Base-by-base conservation (phyloP, 1,139 yeast genomes). In the Candida tropicalis region DNA sequence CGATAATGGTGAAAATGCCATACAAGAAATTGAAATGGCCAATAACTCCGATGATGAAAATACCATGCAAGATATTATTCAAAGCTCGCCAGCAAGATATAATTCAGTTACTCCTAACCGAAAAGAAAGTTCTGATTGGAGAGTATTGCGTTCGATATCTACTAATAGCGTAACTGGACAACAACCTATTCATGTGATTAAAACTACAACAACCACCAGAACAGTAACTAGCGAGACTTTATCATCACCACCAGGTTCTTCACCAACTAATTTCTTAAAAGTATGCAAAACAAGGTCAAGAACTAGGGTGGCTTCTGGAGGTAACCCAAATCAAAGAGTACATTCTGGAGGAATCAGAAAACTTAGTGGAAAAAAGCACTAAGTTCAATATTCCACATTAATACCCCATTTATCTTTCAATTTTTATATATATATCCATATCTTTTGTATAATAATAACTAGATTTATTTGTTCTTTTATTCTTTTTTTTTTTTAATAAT, bases 191-290 rank as follows among this genome's bases (percentile, higher is more conserved):
- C 74, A 68, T 47, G 61, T 71, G 43, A 72, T 76, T n/a, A 77
- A 71, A 50, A 74, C 79, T 1, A 66, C 75, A 3, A 72, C 79
- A 1, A 72, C 79, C 0, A 75, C 79, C 1, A 75, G 79, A 2
- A 73, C 77, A 28, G 75, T 79, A 8, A 68, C 68, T 13, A 73
- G 76, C 55, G 70, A 73, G 12, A 66, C 77, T 4, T 60, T 75
- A 38, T 68, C 77, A 9, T 74, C 79, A 5, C 70, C 79, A 3
- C 77, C 76, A 5, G 55, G 64, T 3, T 58, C 68, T 7, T 62
- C 72, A 2, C 55, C 63, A 12, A 41, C 33, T 13, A 39, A 35
- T 27, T 52, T 56, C 16, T 57, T 65, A 40, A 65, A 63, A 48
- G 52, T 68, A 31, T 67, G 72, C 20, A 69, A 68, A 50, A 57